phyloP scores from a whole-genome alignment of 257 asterid genomes.

The Voacanga thouarsii region DNA sequence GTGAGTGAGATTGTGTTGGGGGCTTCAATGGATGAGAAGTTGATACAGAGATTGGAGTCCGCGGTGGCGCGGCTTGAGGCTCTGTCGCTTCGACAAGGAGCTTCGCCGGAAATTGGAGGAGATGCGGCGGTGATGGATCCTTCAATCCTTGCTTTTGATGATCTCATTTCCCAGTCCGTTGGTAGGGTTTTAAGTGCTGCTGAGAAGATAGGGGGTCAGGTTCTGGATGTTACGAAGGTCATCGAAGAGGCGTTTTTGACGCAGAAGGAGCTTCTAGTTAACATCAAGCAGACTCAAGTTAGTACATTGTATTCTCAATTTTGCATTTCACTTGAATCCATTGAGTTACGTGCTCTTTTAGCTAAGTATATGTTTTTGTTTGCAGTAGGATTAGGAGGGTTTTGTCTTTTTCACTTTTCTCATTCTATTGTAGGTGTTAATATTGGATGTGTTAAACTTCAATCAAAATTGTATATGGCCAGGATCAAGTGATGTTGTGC shows the following conservation, averaged over 20 bases:
- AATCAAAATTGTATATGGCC: not conserved
- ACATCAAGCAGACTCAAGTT: slow-evolving; percentile 71
- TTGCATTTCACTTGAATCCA: not conserved
- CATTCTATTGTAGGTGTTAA: not conserved
- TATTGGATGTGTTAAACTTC: not conserved
- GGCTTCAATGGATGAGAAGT: slow-evolving; percentile 55
- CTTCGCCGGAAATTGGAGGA: slow-evolving; percentile 36
- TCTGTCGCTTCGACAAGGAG: slow-evolving; percentile 50
- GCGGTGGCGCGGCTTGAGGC: slow-evolving; percentile 88
- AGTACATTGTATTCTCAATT: not conserved
- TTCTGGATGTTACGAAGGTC: slow-evolving; percentile 60
- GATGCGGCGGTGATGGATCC: slow-evolving; percentile 68
- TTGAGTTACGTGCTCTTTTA: not conserved
- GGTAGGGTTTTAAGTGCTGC: slow-evolving; percentile 57
- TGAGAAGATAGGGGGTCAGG: slow-evolving; percentile 85
- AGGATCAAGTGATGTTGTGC: not conserved
- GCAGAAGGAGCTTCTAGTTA: slow-evolving; percentile 76
- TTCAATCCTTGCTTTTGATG: slow-evolving; percentile 71
- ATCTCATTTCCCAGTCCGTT: slow-evolving; percentile 59
- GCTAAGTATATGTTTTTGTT: not conserved
- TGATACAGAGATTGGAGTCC: slow-evolving; percentile 81
- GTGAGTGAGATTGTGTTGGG: slow-evolving; percentile 4
- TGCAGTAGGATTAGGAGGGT: not conserved
- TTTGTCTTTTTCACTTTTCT: not conserved
- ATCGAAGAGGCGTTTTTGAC: slow-evolving; percentile 62